Percentiles rank a stretch among this genome's conserved stretches.
Conservation (phyloP, 1,139 yeast species). For the Diutina catenulata region DNA sequence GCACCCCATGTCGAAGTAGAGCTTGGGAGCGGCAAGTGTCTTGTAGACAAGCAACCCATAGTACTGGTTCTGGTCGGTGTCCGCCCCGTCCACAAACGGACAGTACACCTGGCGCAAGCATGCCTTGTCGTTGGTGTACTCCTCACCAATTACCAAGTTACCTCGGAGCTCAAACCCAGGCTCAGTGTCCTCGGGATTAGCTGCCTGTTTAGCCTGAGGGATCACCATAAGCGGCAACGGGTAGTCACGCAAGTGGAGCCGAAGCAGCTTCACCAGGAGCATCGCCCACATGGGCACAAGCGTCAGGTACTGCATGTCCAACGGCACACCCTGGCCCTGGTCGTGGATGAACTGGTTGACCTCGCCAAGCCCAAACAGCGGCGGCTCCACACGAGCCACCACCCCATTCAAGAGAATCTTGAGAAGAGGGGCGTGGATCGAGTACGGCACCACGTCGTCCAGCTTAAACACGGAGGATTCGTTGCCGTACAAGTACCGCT, state of each 20-base stretch:
- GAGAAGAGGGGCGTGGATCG: conserved; percentile 54
- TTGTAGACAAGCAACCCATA: conserved; percentile 47
- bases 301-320: conserved; percentile 54
- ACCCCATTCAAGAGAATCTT: conserved; percentile 44
- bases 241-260: conserved; percentile 53
- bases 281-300: conserved; percentile 51
- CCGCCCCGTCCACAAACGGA: neutral
- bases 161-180: conserved; percentile 30
- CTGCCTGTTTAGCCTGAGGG: conserved; percentile 16
- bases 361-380: conserved; percentile 41
- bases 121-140: conserved; percentile 14
- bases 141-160: conserved; percentile 37
- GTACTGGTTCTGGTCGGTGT: neutral
- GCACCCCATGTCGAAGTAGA: conserved; percentile 51
- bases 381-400: conserved; percentile 41
- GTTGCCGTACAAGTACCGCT: conserved; percentile 29
- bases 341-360: conserved; percentile 52
- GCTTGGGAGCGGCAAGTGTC: conserved; percentile 66
- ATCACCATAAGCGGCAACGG: conserved; percentile 48
- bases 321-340: conserved; percentile 77
- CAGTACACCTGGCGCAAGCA: conserved; percentile 1
- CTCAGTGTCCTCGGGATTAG: too few species aligned
- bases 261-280: conserved; percentile 36
- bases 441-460: conserved; percentile 45
- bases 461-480: conserved; percentile 31